Conservation (phyloP, 2,329 filamentous ascomycete genomes). For the Hypoxylon sp. region DNA sequence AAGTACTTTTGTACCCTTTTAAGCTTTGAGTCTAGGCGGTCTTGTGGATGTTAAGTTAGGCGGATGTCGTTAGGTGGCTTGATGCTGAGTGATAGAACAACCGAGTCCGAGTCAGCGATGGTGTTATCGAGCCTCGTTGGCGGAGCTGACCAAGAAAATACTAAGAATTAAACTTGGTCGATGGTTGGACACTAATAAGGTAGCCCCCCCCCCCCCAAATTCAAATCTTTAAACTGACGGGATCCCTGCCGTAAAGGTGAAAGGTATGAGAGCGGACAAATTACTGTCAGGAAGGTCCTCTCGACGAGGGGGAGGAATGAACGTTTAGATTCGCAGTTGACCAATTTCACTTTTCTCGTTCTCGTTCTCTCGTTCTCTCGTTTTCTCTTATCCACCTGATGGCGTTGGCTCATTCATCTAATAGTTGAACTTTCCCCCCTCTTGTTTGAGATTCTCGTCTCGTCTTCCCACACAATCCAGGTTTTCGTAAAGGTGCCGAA, state of each 20-base stretch:
- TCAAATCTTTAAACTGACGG: neutral
- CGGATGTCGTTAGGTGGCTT: slow-evolving; percentile 4
- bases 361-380: neutral
- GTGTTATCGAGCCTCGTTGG: slow-evolving; percentile 26
- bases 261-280: too few species aligned
- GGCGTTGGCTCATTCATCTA: slow-evolving; percentile 25
- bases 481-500: slow-evolving; percentile 31
- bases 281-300: too few species aligned
- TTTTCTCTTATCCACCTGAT: slow-evolving; percentile 10
- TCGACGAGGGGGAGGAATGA: too few species aligned
- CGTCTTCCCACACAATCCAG: slow-evolving; percentile 12
- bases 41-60: slow-evolving; percentile 10
- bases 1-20: slow-evolving; percentile 6
- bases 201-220: too few species aligned
- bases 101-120: slow-evolving; percentile 23
- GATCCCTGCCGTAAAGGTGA: slow-evolving; percentile 14
- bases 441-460: slow-evolving; percentile 12
- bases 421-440: slow-evolving; percentile 12
- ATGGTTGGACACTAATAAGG: slow-evolving; percentile 30
- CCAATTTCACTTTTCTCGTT: slow-evolving; percentile 10
- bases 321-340: slow-evolving; percentile 7
- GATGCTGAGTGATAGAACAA: slow-evolving; percentile 19
- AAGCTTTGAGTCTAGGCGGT: slow-evolving; percentile 5
- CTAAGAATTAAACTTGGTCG: slow-evolving; percentile 28
- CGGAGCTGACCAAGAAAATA: slow-evolving; percentile 20